Evolutionary conservation across 768 basidiomycete species (phyloP), one percentile per base, ranked within the genome.

Genomic region (Gloeostereum incarnatum): DNA sequence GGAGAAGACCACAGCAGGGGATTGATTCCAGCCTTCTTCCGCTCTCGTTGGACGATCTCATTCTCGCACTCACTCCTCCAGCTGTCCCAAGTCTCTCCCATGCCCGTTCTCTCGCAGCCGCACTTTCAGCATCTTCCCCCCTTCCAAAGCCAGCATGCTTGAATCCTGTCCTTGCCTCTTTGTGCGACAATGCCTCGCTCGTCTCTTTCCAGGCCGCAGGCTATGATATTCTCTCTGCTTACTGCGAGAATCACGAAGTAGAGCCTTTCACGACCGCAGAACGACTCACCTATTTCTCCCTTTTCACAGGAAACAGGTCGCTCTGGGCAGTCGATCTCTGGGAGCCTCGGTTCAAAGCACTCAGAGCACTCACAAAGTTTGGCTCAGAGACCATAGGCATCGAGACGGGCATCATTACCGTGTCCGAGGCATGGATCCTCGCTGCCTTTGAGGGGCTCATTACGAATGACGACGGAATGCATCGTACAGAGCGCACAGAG

Each of bases 201-300:
- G 44, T 65, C 0, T 58, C 74, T 0, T 44, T 87, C 3, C 82
- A 84, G 49, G 71, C 71, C 6, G 69, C 76, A 0, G 86, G 85
- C 1, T 84, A 68, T 46, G 85, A 88, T 41, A 74, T 86, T 43
- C 63, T 87, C 36, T 64, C 78, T 10, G 69, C 79, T 2, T 88
- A 79, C 52, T 77, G 74, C 61, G 74, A 81, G 49, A 76, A 78
- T 50, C 61, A 56, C 16, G 74, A 77, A 37, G 60, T 67, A 1
- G 49, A 62, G 16, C 48, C 51, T 16, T 57, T 75, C 16, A 57
- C 60, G 1, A 78, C 74, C 2, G 62, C 74, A 1, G 83, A 87
- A 41, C 65, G 76, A 19, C 55, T 82, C 7, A 63, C 75, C 0
- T 79, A 77, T 42, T 75, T 86, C 37, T 71, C 78, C 11, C 59